A percentile compares a stretch with the other conserved stretches of the same genome.
These are phyloP conservation scores for Penicillium sp. DNA, from an alignment of 2,329 filamentous ascomycete species.

Conservation along the genomic window DNA sequence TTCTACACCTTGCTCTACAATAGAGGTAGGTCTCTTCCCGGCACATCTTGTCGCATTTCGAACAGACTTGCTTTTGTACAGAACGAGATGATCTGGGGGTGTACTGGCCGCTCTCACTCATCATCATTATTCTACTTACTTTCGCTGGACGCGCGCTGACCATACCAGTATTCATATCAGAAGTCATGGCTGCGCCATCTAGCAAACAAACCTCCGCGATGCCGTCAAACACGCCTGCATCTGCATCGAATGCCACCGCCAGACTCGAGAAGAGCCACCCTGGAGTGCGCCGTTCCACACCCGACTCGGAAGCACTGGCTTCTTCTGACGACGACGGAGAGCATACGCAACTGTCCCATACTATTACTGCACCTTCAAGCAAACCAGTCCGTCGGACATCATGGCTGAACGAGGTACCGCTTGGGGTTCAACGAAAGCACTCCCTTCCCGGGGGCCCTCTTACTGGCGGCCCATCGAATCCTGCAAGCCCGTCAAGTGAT, in stretches of 20 bases:
- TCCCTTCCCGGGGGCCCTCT: slow-evolving; percentile 72
- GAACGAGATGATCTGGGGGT: background rate
- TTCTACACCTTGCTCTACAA: background rate
- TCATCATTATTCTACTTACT: background rate
- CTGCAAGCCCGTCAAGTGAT: slow-evolving; percentile 72
- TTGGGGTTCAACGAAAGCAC: slow-evolving; percentile 64
- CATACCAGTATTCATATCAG: slow-evolving; percentile 23
- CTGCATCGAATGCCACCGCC: slow-evolving; percentile 59
- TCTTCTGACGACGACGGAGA: slow-evolving; percentile 93
- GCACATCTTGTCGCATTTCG: background rate
- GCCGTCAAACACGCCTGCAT: slow-evolving; percentile 40
- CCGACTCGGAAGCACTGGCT: slow-evolving; percentile 86
- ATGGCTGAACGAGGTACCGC: slow-evolving; percentile 80
- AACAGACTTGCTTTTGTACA: background rate
- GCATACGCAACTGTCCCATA: slow-evolving; percentile 53
- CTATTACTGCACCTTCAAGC: slow-evolving; percentile 46
- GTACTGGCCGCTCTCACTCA: background rate
- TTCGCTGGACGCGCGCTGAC: background rate
- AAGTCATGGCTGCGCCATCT: slow-evolving; percentile 41
- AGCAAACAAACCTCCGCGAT: slow-evolving; percentile 25
- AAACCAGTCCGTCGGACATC: slow-evolving; percentile 70
- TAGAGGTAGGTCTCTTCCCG: background rate
- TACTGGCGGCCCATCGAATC: slow-evolving; percentile 74
- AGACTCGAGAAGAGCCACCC: slow-evolving; percentile 69
- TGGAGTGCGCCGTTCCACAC: slow-evolving; percentile 71